Evolutionary conservation across 768 basidiomycete genomes (phyloP), one percentile per base, ranked within the genome.

Genomic region (Mycena rebaudengoi): DNA sequence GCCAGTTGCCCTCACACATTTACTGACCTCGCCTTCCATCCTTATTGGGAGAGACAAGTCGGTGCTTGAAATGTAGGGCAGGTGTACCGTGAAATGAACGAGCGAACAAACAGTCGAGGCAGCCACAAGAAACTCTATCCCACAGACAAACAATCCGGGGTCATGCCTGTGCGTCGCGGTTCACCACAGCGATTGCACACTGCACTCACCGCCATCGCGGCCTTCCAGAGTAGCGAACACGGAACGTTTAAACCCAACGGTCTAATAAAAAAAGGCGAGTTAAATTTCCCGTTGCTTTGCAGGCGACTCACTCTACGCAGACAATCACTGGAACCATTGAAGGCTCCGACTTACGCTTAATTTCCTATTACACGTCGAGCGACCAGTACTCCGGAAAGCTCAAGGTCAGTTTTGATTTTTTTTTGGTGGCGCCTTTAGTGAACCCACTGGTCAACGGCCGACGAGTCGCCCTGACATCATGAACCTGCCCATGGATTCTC

Each of bases 291-390:
- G 41, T 40, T 28, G 51, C 8, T n/a, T n/a, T n/a, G 53, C 60
- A 35, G 57, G 25, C 7, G 29, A 28, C 45, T 26, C 49, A 60
- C 30, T 43, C 18, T n/a, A n/a, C n/a, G n/a, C 74, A 95, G 92
- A 94, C 92, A n/a, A 93, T 94, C 70, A 94, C 93, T 10, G 89
- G 94, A 49, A 87, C 86, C 37, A 87, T 92, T 58, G 90, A 92
- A 64, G 89, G 89, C 14, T 90, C 88, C 51, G 88, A 92, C 78
- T 86, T 94, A 50, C 93, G 94, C 72, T 83, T 94, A 64, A 88
- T 95, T 64, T 91, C 91, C 16, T 95, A 95, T 79, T 95, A 93
- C 74, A 89, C 89, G 7, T 85, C 90, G 40, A 89, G 92, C 46
- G 94, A 95, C 71, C 87, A 93, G 26, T 82, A 88, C 10, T 83